Evolutionary conservation across 768 basidiomycete genomes (phyloP).

Genomic region (Lactarius evosmus): DNA sequence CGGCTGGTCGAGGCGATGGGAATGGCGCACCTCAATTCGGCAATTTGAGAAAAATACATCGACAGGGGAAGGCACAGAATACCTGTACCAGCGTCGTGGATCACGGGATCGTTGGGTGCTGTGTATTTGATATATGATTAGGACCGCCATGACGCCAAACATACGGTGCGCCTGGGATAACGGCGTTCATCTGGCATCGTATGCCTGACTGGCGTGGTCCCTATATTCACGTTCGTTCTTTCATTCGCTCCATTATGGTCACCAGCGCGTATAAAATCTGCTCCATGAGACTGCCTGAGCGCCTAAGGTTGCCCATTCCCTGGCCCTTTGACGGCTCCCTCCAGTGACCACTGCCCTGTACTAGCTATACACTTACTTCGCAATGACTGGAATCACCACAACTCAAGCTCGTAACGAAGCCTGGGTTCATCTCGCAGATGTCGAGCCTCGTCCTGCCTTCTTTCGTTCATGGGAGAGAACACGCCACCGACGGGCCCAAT

Average conservation of each 20-base stretch:
- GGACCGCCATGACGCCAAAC: neutral
- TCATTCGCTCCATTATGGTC: neutral
- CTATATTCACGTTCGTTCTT: neutral
- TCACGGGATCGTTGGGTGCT: neutral
- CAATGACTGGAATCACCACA: neutral
- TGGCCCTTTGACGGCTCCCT: neutral
- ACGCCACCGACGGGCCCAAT: slow-evolving; percentile 42
- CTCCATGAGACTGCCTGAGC: neutral
- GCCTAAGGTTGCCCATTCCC: neutral
- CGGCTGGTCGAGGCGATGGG: neutral
- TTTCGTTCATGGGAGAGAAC: slow-evolving; percentile 51
- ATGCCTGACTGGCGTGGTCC: neutral
- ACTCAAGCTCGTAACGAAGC: slow-evolving; percentile 6
- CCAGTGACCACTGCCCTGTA: neutral
- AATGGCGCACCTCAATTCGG: neutral
- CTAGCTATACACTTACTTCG: neutral
- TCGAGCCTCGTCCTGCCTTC: slow-evolving; percentile 39
- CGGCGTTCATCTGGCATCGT: neutral
- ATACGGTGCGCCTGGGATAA: neutral
- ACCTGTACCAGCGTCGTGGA: neutral
- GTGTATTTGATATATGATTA: neutral
- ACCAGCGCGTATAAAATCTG: slow-evolving; percentile 8
- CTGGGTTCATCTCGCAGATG: slow-evolving; percentile 42
- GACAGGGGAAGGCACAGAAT: neutral
- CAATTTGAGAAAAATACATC: neutral